A percentile compares a stretch with the other conserved stretches of the same genome.
phyloP scores from a whole-genome alignment of 768 basidiomycete genomes.

The Tulasnella sp. region DNA sequence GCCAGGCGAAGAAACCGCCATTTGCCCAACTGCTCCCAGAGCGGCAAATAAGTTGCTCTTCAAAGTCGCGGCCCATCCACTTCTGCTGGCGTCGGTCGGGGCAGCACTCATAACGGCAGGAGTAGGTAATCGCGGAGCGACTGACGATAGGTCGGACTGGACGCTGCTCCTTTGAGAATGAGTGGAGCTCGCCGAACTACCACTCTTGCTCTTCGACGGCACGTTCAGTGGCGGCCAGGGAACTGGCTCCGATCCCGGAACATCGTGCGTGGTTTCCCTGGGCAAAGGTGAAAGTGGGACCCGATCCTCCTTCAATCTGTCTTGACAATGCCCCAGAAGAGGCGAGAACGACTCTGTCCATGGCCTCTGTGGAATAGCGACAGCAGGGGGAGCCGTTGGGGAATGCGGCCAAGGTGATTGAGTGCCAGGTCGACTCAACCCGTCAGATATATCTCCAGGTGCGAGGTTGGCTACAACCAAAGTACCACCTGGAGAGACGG shows the following conservation, averaged over 20 bases:
- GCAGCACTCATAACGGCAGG: neutral
- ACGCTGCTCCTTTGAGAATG: neutral
- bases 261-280: neutral
- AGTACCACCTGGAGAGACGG: neutral
- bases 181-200: neutral
- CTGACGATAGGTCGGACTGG: neutral
- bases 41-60: slow-evolving; percentile 4
- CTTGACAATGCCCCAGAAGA: neutral
- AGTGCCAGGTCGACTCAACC: neutral
- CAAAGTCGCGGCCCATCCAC: neutral
- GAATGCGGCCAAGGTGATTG: neutral
- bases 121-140: neutral
- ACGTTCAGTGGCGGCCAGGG: slow-evolving; percentile 10
- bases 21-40: neutral
- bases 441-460: slow-evolving; percentile 11
- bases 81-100: neutral
- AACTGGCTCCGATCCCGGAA: neutral
- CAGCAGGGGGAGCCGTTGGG: neutral
- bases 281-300: neutral
- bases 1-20: neutral
- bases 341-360: neutral
- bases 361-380: neutral
- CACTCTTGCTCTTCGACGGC: neutral
- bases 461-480: slow-evolving; percentile 3
- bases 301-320: neutral